Evolutionary conservation across 768 basidiomycete species (phyloP).

Genomic region (Lactarius tabidus): DNA sequence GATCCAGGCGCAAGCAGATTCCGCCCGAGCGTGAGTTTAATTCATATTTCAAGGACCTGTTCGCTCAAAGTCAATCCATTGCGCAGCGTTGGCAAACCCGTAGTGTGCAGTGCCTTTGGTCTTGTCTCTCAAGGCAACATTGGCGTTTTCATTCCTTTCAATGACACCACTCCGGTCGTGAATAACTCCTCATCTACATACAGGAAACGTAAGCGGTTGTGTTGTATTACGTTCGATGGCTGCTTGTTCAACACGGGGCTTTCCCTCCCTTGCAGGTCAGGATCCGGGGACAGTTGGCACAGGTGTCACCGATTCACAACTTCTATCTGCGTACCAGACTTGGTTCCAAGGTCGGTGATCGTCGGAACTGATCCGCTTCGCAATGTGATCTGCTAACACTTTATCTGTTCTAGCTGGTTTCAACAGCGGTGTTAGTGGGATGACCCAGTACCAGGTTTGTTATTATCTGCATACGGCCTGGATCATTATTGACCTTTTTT

Average conservation of each 20-base stretch:
- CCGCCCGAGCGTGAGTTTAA: conserved; percentile 23
- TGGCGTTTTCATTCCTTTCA: conserved; percentile 33
- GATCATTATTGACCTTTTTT: not conserved
- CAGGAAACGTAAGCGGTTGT: conserved; percentile 12
- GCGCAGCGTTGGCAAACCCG: conserved; percentile 34
- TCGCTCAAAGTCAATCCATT: not conserved
- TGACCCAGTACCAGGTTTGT: conserved; percentile 23
- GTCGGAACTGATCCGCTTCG: not conserved
- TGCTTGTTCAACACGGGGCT: not conserved
- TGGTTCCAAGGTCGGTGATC: conserved; percentile 18
- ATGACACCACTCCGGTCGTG: conserved; percentile 22
- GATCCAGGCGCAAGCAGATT: conserved; percentile 31
- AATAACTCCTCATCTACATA: not conserved
- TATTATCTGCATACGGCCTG: not conserved
- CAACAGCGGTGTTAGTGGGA: conserved; percentile 10
- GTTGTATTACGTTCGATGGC: not conserved
- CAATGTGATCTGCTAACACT: not conserved
- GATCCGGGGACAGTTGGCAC: not conserved
- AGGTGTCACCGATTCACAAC: conserved; percentile 16
- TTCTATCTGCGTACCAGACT: conserved; percentile 6
- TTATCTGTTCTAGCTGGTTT: not conserved
- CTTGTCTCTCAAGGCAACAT: conserved; percentile 32
- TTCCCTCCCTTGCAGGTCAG: conserved; percentile 15
- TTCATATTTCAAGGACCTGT: not conserved
- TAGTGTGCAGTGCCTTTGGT: conserved; percentile 32